Evolutionary conservation across 2,329 filamentous ascomycete species (phyloP).

Genomic region (Davidsoniella neocaledoniae): DNA sequence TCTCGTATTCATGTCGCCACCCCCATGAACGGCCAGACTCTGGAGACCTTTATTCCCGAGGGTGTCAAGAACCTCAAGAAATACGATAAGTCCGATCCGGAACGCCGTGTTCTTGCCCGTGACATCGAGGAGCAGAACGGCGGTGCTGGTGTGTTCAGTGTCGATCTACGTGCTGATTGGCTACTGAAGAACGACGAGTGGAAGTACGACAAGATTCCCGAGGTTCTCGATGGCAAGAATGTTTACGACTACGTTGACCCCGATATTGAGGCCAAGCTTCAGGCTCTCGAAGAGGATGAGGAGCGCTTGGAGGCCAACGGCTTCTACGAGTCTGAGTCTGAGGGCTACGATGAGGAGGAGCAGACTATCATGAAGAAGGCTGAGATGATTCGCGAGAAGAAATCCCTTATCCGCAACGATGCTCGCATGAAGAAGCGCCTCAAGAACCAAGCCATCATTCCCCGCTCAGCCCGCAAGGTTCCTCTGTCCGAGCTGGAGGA

Average conservation of each 20-base stretch:
- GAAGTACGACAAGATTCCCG: constrained; percentile 92
- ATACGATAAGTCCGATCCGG: constrained; percentile 81
- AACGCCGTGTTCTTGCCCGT: constrained; percentile 61
- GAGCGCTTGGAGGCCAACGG: constrained; percentile 81
- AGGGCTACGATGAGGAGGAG: constrained; percentile 76
- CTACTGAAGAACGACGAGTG: constrained; percentile 75
- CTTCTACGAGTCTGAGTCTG: constrained; percentile 74
- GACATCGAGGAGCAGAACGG: constrained; percentile 87
- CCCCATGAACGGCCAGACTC: constrained; percentile 62
- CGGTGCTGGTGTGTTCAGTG: constrained; percentile 88
- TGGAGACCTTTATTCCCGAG: constrained; percentile 79
- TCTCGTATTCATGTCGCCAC: constrained; percentile 93
- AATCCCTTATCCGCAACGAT: constrained; percentile 80
- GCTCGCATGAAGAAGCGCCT: constrained; percentile 88
- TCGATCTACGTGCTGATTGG: constrained; percentile 82
- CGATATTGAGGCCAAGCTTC: constrained; percentile 86
- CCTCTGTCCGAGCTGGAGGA: constrained; percentile 75
- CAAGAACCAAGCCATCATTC: constrained; percentile 93
- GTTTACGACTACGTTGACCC: constrained; percentile 95
- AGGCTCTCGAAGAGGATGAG: constrained; percentile 86
- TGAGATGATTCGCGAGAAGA: constrained; percentile 89
- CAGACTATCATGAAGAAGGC: constrained; percentile 82
- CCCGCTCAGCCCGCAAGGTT: constrained; percentile 64
- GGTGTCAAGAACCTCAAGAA: constrained; percentile 66
- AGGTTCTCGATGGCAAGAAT: constrained; percentile 89